phyloP scores from a whole-genome alignment of 75 land plant genomes.

The Larix kaempferi region DNA sequence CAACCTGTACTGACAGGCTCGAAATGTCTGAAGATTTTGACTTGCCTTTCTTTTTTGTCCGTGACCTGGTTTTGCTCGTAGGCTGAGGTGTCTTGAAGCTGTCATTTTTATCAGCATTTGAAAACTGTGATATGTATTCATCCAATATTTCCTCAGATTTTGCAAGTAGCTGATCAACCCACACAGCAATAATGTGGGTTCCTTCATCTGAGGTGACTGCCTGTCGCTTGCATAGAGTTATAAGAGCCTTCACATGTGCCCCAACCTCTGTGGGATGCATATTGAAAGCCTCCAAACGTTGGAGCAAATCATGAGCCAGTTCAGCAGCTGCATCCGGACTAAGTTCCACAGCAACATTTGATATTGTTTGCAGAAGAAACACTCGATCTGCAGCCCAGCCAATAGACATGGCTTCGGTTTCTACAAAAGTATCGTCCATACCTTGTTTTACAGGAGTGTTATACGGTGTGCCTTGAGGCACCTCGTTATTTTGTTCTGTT shows the following conservation, averaged over 20 bases:
- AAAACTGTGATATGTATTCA: slow-evolving; percentile 30
- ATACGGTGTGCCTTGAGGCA: slow-evolving; percentile 10
- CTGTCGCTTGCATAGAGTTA: slow-evolving; percentile 71
- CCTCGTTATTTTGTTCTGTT: slow-evolving; percentile 5
- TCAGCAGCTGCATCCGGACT: slow-evolving; percentile 85
- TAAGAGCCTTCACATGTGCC: slow-evolving; percentile 84
- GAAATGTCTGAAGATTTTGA: slow-evolving; percentile 8
- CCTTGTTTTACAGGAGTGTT: slow-evolving; percentile 9
- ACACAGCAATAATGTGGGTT: slow-evolving; percentile 50
- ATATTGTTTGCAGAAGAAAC: slow-evolving; percentile 69
- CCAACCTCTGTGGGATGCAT: slow-evolving; percentile 93
- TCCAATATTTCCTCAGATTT: slow-evolving; percentile 60
- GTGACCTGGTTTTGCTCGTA: slow-evolving; percentile 5
- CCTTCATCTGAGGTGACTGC: slow-evolving; percentile 61
- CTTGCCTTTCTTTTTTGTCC: slow-evolving; percentile 13
- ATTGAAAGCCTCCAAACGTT: slow-evolving; percentile 64
- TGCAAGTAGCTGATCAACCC: slow-evolving; percentile 61
- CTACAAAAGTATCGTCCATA: background rate
- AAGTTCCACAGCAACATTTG: slow-evolving; percentile 79
- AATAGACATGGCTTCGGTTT: slow-evolving; percentile 32
- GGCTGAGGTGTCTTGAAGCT: slow-evolving; percentile 39
- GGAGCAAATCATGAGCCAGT: slow-evolving; percentile 63
- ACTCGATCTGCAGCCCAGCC: slow-evolving; percentile 76
- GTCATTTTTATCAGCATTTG: slow-evolving; percentile 18
- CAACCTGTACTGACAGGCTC: slow-evolving; percentile 16